These are phyloP conservation scores for Russula griseocarnosa DNA, from an alignment of 768 basidiomycete genomes.

Conservation along the genomic window DNA sequence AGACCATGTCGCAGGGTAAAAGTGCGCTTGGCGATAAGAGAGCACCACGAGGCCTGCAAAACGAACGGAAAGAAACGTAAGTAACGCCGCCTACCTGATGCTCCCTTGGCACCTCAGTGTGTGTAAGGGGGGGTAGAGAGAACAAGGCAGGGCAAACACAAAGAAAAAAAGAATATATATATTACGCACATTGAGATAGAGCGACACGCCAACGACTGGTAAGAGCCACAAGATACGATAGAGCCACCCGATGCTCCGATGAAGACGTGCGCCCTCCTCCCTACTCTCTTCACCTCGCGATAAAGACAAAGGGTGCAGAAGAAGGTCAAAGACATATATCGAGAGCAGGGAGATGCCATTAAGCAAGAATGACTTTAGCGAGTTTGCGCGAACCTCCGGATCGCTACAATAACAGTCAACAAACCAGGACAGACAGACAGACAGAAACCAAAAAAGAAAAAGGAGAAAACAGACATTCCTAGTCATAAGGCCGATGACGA, in stretches of 20 bases:
- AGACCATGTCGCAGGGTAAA: slow-evolving; percentile 66
- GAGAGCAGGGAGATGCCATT: slow-evolving; percentile 68
- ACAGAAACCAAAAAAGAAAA: slow-evolving; percentile 2
- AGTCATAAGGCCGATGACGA: slow-evolving; percentile 53
- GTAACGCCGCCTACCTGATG: neutral
- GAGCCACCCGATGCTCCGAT: slow-evolving; percentile 69
- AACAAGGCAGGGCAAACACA: neutral
- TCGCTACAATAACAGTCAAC: slow-evolving; percentile 47
- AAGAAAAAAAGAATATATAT: neutral
- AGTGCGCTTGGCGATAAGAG: slow-evolving; percentile 67
- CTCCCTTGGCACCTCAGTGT: too few relatives aligned
- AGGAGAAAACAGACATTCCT: slow-evolving; percentile 42
- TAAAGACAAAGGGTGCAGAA: slow-evolving; percentile 69
- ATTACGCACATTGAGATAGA: slow-evolving; percentile 74
- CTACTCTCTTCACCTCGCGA: slow-evolving; percentile 37
- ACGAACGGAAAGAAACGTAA: slow-evolving; percentile 19
- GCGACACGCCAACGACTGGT: slow-evolving; percentile 68
- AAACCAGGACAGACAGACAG: neutral
- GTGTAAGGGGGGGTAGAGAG: too few relatives aligned
- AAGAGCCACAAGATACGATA: slow-evolving; percentile 76
- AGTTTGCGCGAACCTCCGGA: slow-evolving; percentile 65
- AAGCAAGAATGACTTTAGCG: slow-evolving; percentile 70
- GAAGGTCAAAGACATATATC: slow-evolving; percentile 70
- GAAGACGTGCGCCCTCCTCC: slow-evolving; percentile 41
- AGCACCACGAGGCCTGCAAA: slow-evolving; percentile 72